Conservation (phyloP, 2,329 filamentous ascomycete genomes). For the Aspergillus tubingensis region DNA sequence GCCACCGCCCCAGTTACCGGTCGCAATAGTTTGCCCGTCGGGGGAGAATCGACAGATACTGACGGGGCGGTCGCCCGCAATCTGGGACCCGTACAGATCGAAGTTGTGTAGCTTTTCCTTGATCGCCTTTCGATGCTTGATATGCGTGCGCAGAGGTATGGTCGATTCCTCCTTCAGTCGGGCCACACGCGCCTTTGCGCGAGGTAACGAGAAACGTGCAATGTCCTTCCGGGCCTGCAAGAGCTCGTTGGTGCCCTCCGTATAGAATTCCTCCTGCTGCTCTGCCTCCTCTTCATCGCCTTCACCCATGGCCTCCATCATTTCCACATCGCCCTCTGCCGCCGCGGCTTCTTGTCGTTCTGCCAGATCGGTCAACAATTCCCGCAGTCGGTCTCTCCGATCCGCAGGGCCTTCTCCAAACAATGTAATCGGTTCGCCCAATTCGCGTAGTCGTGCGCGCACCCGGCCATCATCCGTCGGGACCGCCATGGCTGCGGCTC, state of each 20-base stretch:
- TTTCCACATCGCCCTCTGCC: constrained; percentile 53
- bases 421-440: constrained; percentile 90
- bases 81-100: constrained; percentile 91
- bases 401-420: constrained; percentile 90
- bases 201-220: constrained; percentile 78
- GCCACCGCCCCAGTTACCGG: constrained; percentile 89
- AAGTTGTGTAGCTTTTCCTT: constrained; percentile 81
- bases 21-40: constrained; percentile 77
- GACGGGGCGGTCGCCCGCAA: constrained; percentile 84
- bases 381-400: constrained; percentile 80
- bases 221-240: constrained; percentile 76
- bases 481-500: constrained; percentile 84
- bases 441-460: constrained; percentile 74
- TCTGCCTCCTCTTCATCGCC: constrained; percentile 64
- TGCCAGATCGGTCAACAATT: constrained; percentile 72
- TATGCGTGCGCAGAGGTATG: constrained; percentile 84
- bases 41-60: constrained; percentile 91
- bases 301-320: constrained; percentile 52
- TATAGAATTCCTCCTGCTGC: constrained; percentile 93
- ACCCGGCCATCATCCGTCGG: constrained; percentile 92
- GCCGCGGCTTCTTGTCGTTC: constrained; percentile 58
- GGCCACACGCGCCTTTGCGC: constrained; percentile 73
- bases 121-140: constrained; percentile 86
- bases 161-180: constrained; percentile 78
- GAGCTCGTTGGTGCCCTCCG: constrained; percentile 73